Conservation (phyloP, 106 monocot species). For the Ottelia alismoides region DNA sequence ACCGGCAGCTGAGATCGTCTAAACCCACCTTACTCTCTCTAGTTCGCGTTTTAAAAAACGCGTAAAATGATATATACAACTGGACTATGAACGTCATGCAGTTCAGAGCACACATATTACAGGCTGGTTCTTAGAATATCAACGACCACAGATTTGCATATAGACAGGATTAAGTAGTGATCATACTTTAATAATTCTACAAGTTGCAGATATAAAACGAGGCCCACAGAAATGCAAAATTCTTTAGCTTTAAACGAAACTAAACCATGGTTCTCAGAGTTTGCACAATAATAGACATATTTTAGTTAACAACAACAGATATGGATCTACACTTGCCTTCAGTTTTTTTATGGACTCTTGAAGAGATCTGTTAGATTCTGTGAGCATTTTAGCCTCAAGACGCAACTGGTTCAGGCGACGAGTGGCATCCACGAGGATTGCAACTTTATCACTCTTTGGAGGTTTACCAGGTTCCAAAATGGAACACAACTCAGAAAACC, state of each 20-base stretch:
- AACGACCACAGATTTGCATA: background rate
- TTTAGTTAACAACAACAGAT: too few relatives aligned
- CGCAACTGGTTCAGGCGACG: slow-evolving; percentile 40
- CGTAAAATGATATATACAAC: too few relatives aligned
- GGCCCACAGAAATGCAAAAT: background rate
- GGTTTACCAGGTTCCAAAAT: slow-evolving; percentile 54
- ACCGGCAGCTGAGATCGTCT: too few relatives aligned
- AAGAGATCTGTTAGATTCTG: slow-evolving; percentile 47
- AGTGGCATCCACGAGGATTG: slow-evolving; percentile 43
- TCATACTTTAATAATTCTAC: too few relatives aligned
- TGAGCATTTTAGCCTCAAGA: slow-evolving; percentile 36
- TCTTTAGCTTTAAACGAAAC: background rate
- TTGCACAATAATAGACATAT: background rate
- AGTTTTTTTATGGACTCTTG: slow-evolving; percentile 41
- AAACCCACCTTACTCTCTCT: too few relatives aligned
- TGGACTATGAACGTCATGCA: background rate
- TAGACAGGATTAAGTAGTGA: too few relatives aligned
- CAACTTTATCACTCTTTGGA: slow-evolving; percentile 44
- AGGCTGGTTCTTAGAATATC: background rate
- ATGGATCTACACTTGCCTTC: slow-evolving; percentile 58
- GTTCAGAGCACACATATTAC: background rate
- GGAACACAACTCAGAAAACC: slow-evolving; percentile 57
- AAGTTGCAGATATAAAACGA: background rate
- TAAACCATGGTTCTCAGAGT: background rate
- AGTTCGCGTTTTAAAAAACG: too few relatives aligned